Base-by-base conservation (phyloP, 768 basidiomycete species). In the Cystobasidiopsis lactophilus region DNA sequence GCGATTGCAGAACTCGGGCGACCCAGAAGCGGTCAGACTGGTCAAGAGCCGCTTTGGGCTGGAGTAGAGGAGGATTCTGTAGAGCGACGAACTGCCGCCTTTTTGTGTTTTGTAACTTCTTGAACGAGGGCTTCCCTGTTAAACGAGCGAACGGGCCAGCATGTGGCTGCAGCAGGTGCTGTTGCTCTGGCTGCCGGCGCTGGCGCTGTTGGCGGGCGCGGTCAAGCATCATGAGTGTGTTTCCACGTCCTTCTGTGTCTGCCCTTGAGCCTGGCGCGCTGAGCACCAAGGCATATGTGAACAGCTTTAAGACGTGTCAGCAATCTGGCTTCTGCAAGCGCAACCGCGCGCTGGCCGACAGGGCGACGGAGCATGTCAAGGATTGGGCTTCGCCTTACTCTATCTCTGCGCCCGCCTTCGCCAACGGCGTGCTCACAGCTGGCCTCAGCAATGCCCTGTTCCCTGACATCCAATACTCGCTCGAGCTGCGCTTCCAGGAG, bases 241-340 rank as follows among this genome's bases (percentile, higher is more conserved):
- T n/a, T n/a, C n/a, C n/a, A n/a, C n/a, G n/a, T n/a, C n/a, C n/a
- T n/a, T n/a, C n/a, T n/a, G n/a, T n/a, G n/a, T n/a, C n/a, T n/a
- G n/a, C n/a, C n/a, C n/a, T n/a, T n/a, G n/a, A n/a, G n/a, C n/a
- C n/a, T n/a, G n/a, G n/a, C n/a, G n/a, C n/a, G n/a, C n/a, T n/a
- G n/a, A n/a, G n/a, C n/a, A n/a, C n/a, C n/a, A n/a, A n/a, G n/a
- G n/a, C n/a, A n/a, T n/a, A n/a, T 16, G 33, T 35, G 9, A 35
- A 7, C 33, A 35, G 33, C 67, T 98, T 89, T 74, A 95, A 93
- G 68, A 85, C 77, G 53, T 96, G 93, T 63, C 73, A 74, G n/a
- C 85, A 96, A 67, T 76, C 85, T 0, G 88, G 83, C 19, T 96
- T 98, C 68, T 96, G 93, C 71, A 76, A 84, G n/a, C 69, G 80